Base-by-base conservation (phyloP, 345 rosid species). In the Eucalyptus pumila region DNA sequence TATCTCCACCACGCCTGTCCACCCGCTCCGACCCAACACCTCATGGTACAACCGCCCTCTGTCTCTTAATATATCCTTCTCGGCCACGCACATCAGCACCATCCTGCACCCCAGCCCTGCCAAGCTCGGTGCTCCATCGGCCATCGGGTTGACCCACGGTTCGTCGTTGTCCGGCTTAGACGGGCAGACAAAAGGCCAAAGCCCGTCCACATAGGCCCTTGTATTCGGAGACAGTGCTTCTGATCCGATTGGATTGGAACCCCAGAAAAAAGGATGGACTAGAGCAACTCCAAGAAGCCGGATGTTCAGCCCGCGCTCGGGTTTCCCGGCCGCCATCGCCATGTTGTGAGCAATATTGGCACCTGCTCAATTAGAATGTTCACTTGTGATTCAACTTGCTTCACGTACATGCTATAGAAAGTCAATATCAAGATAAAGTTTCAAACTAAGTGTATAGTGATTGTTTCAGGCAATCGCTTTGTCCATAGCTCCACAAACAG, bases 151-250 rank as follows among this genome's bases (percentile, higher is more conserved):
- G n/a, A 96, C 48, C 89, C 91, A 89, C 52, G 95, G 98, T 50
- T 96, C 97, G 67, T 93, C 93, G 76, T 91, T 91, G 17, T 90
- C 91, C 21, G 94, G 95, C 67, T 89, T 93, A 7, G 92, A 91
- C 3, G 93, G 91, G n/a, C 93, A 92, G 30, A 90, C 34, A 27
- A 94, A 90, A n/a, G 93, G 92, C 96, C 98, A 95, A 44, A 94
- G 26, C 8, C 89, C 40, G 2, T 90, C 97, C 44, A 90, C 27
- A 13, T 37, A 3, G 4, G 87, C 92, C 91, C 91, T 93, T 80
- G 11, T 42, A 1, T 85, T 92, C 6, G 89, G 92, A 27, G 93
- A 87, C 32, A 86, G 48, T 6, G 88, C 67, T 56, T 95, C 97
- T 2, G 90, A 48, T 51, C 95, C 96, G 16, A 94, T 80, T 2